These are phyloP conservation scores for Quercus suber DNA, from an alignment of 306 rosid species.

Conservation along the genomic window DNA sequence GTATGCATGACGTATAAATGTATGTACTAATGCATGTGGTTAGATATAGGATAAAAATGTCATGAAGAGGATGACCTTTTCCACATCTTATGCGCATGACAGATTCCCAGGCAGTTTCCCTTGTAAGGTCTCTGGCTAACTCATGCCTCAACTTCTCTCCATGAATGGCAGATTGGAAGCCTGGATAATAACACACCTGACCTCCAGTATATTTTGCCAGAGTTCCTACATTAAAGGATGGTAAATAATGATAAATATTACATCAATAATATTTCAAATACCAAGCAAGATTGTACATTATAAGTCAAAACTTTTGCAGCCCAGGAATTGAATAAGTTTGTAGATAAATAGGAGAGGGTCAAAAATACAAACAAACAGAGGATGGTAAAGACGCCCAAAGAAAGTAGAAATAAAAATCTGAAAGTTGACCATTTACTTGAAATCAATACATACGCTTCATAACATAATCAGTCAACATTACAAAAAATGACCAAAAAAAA, in stretches of 20 bases:
- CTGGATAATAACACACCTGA: constrained; percentile 84
- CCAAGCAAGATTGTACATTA: constrained; percentile 1
- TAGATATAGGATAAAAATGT: not conserved
- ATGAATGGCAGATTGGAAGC: constrained; percentile 74
- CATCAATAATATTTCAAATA: constrained; percentile 6
- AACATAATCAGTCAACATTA: not conserved
- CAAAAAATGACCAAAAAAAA: not conserved
- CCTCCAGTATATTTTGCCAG: constrained; percentile 97
- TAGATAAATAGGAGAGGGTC: not conserved
- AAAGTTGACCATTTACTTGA: not conserved
- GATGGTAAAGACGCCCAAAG: not conserved
- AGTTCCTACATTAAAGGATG: constrained; percentile 61
- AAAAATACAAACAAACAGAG: not conserved
- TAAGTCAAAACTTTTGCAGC: constrained; percentile 6
- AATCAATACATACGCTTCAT: constrained; percentile 7
- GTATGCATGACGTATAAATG: not conserved
- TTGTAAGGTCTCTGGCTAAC: constrained; percentile 86
- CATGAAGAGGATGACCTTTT: constrained; percentile 60
- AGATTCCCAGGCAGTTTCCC: constrained; percentile 99
- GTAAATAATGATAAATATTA: constrained; percentile 7
- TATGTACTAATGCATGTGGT: not conserved
- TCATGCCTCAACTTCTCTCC: constrained; percentile 92
- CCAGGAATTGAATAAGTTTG: not conserved
- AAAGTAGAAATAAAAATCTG: not conserved
- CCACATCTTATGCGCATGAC: constrained; percentile 97